A percentile compares a stretch with the other conserved stretches of the same genome.
These are phyloP conservation scores for Comarum palustre DNA, from an alignment of 306 rosid species.

Conservation along the genomic window DNA sequence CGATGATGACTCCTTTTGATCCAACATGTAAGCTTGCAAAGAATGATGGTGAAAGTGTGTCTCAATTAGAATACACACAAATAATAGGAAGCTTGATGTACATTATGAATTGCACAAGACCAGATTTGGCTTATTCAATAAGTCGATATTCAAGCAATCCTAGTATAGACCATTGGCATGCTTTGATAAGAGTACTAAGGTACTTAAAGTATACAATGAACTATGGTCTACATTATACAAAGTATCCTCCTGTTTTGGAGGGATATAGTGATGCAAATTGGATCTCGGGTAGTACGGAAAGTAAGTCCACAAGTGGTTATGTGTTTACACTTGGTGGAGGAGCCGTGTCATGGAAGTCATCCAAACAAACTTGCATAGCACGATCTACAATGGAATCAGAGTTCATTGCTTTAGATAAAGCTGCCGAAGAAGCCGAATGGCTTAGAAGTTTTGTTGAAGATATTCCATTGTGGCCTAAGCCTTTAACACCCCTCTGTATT, in stretches of 20 bases:
- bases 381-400: neutral
- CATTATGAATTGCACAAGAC: neutral
- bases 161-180: neutral
- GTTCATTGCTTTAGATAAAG: neutral
- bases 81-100: neutral
- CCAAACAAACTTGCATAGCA: neutral
- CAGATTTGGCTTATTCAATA: neutral
- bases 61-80: neutral
- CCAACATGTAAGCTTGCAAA: neutral
- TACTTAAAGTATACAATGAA: neutral
- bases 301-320: too few relatives aligned
- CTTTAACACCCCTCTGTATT: too few relatives aligned
- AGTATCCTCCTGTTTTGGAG: neutral
- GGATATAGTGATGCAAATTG: slow-evolving; percentile 7
- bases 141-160: neutral
- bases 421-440: neutral
- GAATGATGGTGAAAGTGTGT: neutral
- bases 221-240: neutral
- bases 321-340: too few relatives aligned
- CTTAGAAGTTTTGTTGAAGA: neutral
- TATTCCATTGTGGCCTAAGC: too few relatives aligned
- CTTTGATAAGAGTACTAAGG: neutral
- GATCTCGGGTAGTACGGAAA: neutral
- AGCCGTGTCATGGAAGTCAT: neutral
- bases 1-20: neutral